Percentiles rank a stretch among this genome's conserved stretches.
Conservation (phyloP, 148 eudicot species). For the Vaccinium darrowii region DNA sequence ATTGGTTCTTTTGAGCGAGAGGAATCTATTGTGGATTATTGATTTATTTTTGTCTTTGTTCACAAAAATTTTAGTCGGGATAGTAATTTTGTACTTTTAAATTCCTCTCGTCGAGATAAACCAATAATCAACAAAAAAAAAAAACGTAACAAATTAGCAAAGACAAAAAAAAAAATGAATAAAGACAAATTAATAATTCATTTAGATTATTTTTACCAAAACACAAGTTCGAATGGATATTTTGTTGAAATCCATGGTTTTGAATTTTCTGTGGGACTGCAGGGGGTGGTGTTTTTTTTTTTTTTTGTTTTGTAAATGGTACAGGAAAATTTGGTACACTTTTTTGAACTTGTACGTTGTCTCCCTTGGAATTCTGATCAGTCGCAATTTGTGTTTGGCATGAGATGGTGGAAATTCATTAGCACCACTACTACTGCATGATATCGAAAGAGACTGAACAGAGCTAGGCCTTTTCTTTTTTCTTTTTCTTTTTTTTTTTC, state of each 20-base stretch:
- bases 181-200: too few species aligned
- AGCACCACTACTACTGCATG: neutral
- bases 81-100: too few species aligned
- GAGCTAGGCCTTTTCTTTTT: neutral
- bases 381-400: neutral
- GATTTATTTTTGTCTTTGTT: too few species aligned
- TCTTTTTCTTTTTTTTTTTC: neutral
- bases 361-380: neutral
- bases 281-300: neutral
- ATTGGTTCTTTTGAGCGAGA: too few species aligned
- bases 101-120: too few species aligned
- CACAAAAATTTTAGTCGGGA: too few species aligned
- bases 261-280: conserved; percentile 6
- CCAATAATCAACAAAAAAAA: too few species aligned
- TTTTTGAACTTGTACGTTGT: neutral
- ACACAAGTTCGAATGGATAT: neutral
- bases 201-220: too few species aligned
- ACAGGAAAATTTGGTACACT: neutral
- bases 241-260: neutral
- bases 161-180: too few species aligned
- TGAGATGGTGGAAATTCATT: neutral
- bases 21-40: too few species aligned
- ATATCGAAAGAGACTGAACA: neutral
- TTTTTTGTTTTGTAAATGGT: neutral
- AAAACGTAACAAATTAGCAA: too few species aligned